Percentiles rank a stretch among this genome's conserved stretches.
phyloP scores from a whole-genome alignment of 257 asterid genomes.

The Solanum lycopersicoides region DNA sequence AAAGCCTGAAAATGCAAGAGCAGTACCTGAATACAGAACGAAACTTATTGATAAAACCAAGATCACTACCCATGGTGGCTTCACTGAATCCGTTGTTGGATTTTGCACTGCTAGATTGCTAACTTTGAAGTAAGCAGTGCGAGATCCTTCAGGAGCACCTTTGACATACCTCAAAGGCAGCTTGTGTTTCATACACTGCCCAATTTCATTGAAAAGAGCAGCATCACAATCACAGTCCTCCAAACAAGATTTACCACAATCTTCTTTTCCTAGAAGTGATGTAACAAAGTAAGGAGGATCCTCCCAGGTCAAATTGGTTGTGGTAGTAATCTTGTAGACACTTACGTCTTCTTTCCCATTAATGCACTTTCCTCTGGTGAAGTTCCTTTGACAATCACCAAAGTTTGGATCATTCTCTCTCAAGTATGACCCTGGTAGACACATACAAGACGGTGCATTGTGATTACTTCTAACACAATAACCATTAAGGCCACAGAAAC shows the following conservation, averaged over 20 bases:
- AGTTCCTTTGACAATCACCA: conserved; percentile 8
- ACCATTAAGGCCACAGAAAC: conserved; percentile 15
- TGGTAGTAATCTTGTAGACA: background rate
- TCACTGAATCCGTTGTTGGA: background rate
- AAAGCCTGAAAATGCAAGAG: background rate
- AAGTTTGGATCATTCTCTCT: background rate
- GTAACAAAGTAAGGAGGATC: conserved; percentile 11
- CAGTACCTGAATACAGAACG: background rate
- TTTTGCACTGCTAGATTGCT: background rate
- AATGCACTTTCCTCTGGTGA: conserved; percentile 3
- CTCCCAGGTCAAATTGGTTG: background rate
- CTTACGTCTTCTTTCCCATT: background rate
- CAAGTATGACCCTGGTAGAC: conserved; percentile 8
- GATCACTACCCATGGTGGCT: conserved; percentile 10
- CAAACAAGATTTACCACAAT: conserved; percentile 1
- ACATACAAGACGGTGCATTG: background rate
- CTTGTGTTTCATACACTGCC: background rate
- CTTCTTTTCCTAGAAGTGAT: background rate
- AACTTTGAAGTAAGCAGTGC: conserved; percentile 11
- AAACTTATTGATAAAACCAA: conserved; percentile 4
- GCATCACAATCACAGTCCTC: conserved; percentile 23
- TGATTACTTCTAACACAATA: background rate
- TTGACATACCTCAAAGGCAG: conserved; percentile 15
- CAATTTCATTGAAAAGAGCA: background rate
- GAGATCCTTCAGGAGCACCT: background rate